Evolutionary conservation across 2,329 filamentous ascomycete species (phyloP).

Genomic region (Aspergillus sp.): DNA sequence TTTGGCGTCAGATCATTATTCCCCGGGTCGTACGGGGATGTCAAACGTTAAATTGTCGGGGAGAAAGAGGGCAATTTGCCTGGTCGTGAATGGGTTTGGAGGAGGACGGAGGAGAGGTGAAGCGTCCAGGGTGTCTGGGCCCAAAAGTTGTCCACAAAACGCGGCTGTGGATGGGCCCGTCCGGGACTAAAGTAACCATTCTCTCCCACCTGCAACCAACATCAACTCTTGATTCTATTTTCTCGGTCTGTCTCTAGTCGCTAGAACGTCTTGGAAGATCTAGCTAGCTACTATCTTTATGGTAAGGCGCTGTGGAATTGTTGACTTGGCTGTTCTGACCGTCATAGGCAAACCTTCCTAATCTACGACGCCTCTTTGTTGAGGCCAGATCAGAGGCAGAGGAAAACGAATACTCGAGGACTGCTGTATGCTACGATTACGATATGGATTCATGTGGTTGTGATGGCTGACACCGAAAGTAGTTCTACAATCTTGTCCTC

Average conservation of each 20-base stretch:
- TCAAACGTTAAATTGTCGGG: too few species aligned
- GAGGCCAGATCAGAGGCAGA: constrained; percentile 90
- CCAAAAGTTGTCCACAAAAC: constrained; percentile 30
- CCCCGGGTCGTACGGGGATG: too few species aligned
- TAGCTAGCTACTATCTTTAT: constrained; percentile 6
- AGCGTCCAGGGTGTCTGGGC: constrained; percentile 14
- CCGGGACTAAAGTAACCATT: too few species aligned
- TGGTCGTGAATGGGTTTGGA: constrained; percentile 1
- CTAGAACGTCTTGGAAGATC: too few species aligned
- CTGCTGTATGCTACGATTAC: constrained; percentile 57
- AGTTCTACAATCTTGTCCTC: constrained; percentile 94
- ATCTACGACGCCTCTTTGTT: constrained; percentile 92
- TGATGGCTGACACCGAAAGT: not conserved
- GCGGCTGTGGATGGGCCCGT: constrained; percentile 7
- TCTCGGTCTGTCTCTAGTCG: too few species aligned
- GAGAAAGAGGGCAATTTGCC: too few species aligned
- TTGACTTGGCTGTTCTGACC: too few species aligned
- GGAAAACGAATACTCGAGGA: constrained; percentile 89
- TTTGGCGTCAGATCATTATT: not conserved
- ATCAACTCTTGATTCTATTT: too few species aligned
- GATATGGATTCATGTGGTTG: too few species aligned
- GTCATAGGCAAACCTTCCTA: constrained; percentile 60
- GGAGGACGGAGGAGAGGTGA: constrained; percentile 4
- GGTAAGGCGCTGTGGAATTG: constrained; percentile 6
- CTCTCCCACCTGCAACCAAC: too few species aligned